Evolutionary conservation across 805 yeast genomes (phyloP).

Genomic region (Ogataea saltuana): DNA sequence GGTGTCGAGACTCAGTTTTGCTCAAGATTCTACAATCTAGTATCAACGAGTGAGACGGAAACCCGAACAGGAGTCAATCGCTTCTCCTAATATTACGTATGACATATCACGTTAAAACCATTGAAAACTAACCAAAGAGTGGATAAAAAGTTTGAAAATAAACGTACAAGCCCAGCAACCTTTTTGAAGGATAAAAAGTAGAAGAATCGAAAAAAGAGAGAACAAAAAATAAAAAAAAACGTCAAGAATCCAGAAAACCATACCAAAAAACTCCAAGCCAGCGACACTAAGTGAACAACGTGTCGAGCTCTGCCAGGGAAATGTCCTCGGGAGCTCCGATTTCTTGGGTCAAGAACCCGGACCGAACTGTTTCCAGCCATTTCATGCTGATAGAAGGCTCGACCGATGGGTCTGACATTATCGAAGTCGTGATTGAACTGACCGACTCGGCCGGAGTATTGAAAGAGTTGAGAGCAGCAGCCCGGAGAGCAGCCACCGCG

Average conservation of each 20-base stretch:
- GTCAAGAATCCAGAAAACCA: constrained; percentile 10
- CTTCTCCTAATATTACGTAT: too few species aligned
- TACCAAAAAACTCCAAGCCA: not conserved
- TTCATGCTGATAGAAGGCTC: constrained; percentile 47
- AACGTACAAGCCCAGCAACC: constrained; percentile 21
- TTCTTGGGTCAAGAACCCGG: constrained; percentile 76
- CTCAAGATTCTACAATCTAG: too few species aligned
- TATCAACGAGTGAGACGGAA: too few species aligned
- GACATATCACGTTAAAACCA: constrained; percentile 21
- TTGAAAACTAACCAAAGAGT: constrained; percentile 14
- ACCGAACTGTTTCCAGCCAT: constrained; percentile 73
- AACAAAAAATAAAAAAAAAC: constrained; percentile 1
- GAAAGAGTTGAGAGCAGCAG: constrained; percentile 60
- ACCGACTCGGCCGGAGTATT: constrained; percentile 40
- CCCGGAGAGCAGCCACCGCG: constrained; percentile 73
- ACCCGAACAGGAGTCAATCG: too few species aligned
- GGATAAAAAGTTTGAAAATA: constrained; percentile 7
- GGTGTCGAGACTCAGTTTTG: too few species aligned
- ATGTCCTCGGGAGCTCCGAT: constrained; percentile 79
- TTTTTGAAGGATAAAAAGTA: constrained; percentile 9
- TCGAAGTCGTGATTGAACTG: constrained; percentile 36
- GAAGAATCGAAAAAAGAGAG: not conserved
- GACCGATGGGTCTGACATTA: constrained; percentile 37
- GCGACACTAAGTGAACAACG: constrained; percentile 39
- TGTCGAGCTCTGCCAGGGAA: constrained; percentile 67